A percentile compares a stretch with the other conserved stretches of the same genome.
Conservation (phyloP, 2,329 filamentous ascomycete species). For the Pseudonectria buxi region DNA sequence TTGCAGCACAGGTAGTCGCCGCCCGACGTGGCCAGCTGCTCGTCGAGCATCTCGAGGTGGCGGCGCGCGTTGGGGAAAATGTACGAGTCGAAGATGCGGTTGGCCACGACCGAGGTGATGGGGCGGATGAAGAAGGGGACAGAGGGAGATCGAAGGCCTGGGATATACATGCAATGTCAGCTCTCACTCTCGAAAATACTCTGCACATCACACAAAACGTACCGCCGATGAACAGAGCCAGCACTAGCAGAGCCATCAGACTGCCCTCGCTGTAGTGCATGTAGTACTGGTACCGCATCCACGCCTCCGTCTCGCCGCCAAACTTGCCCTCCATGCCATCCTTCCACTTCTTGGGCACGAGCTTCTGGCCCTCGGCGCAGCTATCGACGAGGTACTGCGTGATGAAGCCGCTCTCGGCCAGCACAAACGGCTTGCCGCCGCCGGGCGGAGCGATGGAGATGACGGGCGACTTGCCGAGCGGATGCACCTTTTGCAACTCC, state of each 20-base stretch:
- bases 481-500: constrained; percentile 71
- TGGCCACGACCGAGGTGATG: constrained; percentile 40
- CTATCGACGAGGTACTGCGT: constrained; percentile 74
- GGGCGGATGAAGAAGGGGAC: constrained; percentile 50
- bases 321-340: constrained; percentile 51
- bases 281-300: constrained; percentile 57
- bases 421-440: constrained; percentile 42
- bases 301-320: constrained; percentile 55
- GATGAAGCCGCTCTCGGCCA: constrained; percentile 79
- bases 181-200: background rate
- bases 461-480: constrained; percentile 80
- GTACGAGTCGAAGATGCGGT: constrained; percentile 32
- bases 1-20: constrained; percentile 43
- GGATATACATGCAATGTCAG: background rate
- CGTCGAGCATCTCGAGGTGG: constrained; percentile 44
- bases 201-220: constrained; percentile 22
- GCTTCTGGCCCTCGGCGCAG: constrained; percentile 36
- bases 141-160: constrained; percentile 37
- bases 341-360: constrained; percentile 49
- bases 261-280: constrained; percentile 84
- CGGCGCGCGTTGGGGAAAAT: constrained; percentile 41
- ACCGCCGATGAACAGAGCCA: constrained; percentile 54
- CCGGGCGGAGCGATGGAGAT: constrained; percentile 53
- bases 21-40: constrained; percentile 40
- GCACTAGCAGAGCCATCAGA: constrained; percentile 65